phyloP scores from a whole-genome alignment of 257 asterid species.

The Fraxinus quadrangulata region DNA sequence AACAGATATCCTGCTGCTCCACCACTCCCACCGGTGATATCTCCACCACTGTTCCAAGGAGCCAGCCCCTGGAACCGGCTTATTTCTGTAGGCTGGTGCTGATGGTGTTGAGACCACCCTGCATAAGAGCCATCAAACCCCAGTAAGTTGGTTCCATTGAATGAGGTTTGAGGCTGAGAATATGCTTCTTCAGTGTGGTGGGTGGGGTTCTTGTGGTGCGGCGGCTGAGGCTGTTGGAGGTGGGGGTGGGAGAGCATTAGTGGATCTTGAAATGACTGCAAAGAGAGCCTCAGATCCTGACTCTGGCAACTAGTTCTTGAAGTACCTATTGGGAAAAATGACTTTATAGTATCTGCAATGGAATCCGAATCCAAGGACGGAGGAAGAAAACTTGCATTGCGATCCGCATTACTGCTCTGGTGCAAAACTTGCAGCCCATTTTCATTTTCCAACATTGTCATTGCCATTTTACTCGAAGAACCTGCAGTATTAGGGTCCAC shows the following conservation, averaged over 20 bases:
- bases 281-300: conserved; percentile 85
- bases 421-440: conserved; percentile 29
- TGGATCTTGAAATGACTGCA: conserved; percentile 88
- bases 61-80: conserved; percentile 55
- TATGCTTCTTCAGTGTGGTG: conserved; percentile 41
- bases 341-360: conserved; percentile 78
- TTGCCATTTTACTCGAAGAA: conserved; percentile 45
- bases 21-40: conserved; percentile 36
- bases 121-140: conserved; percentile 49
- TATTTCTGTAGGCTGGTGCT: conserved; percentile 45
- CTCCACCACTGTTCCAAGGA: conserved; percentile 64
- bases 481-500: conserved; percentile 29
- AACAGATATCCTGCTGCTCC: conserved; percentile 47
- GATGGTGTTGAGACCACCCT: conserved; percentile 68
- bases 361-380: conserved; percentile 76
- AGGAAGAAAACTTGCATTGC: conserved; percentile 52
- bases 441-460: conserved; percentile 31
- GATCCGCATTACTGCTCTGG: conserved; percentile 7
- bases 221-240: conserved; percentile 39
- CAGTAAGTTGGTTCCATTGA: conserved; percentile 49
- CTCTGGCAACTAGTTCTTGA: conserved; percentile 50
- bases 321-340: conserved; percentile 81
- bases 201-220: conserved; percentile 31
- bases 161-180: conserved; percentile 39
- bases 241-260: conserved; percentile 51